phyloP scores from a whole-genome alignment of 2,329 filamentous ascomycete species.

The Pestalotiopsis sp. region DNA sequence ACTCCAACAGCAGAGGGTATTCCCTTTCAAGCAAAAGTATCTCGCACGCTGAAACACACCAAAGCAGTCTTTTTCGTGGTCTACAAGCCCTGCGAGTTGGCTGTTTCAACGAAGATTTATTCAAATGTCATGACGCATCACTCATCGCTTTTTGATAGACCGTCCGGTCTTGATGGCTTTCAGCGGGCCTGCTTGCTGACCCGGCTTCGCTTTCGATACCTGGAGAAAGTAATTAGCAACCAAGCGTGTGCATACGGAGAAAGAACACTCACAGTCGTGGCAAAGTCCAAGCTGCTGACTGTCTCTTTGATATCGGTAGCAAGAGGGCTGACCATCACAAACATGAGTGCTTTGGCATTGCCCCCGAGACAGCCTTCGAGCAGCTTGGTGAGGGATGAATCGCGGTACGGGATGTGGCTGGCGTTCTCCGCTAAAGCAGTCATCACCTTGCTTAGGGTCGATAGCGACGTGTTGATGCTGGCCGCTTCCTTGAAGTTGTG shows the following conservation, averaged over 20 bases:
- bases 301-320: conserved; percentile 17
- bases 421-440: conserved; percentile 15
- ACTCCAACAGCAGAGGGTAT: conserved; percentile 13
- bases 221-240: not conserved
- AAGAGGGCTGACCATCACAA: conserved; percentile 29
- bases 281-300: conserved; percentile 17
- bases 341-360: conserved; percentile 28
- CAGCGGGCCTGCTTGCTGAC: conserved; percentile 12
- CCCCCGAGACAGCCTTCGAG: conserved; percentile 22
- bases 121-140: not conserved
- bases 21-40: conserved; percentile 5
- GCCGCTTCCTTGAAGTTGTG: conserved; percentile 19
- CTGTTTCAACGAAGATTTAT: not conserved
- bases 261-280: conserved; percentile 13
- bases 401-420: conserved; percentile 16
- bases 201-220: conserved; percentile 17
- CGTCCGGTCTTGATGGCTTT: conserved; percentile 15
- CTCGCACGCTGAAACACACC: conserved; percentile 2
- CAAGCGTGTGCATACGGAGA: not conserved
- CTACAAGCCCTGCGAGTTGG: not conserved
- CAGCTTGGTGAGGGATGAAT: conserved; percentile 22
- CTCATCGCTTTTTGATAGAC: conserved; percentile 8
- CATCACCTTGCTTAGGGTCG: conserved; percentile 18
- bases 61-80: not conserved
- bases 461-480: conserved; percentile 25